Base-by-base conservation (phyloP, 2,329 filamentous ascomycete genomes). In the Metarhizium album region DNA sequence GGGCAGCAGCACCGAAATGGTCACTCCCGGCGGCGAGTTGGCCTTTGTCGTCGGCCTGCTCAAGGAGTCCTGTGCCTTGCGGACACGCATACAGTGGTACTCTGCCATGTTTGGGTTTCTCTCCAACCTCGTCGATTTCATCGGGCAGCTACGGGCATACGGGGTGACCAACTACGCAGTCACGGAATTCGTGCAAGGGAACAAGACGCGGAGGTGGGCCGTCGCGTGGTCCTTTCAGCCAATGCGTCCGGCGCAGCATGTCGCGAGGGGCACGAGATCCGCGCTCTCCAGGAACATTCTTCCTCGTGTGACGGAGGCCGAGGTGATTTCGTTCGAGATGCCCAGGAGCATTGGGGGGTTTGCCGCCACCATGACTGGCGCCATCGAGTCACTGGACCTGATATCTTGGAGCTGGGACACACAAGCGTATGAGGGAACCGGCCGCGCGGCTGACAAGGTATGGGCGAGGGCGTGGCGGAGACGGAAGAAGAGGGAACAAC, bases 91-190 rank as follows among this genome's bases (percentile, higher is more conserved):
- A 0, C 78, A 80, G 53, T 98, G 93, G 93, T 97, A 93, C 66
- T 93, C 86, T 1, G 83, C 83, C 49, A 94, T 97, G 88, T 73
- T 97, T 0, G 90, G 91, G 0, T 94, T 94, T 60, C 71, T 87
- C 29, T 75, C 77, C 0, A 90, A 84, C 57, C 72, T 87, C 3
- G 74, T 85, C 1, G 70, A 73, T 1, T 66, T 84, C 0, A 69
- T 95, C 0, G 73, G 82, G 5, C 73, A 74, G 48, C 71, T 85
- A 3, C 76, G 77, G 16, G 68, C 74, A 2, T 62, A 75, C 9
- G 72, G 70, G 0, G 76, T 94, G 37, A 72, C 73, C 37, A 98
- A 97, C 63, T 96, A 83, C 58, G 90, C 89, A 0, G 80, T 95
- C 0, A 86, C 85, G 0, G 82, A 86, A 55, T 84, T 97, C 57